A percentile compares a stretch with the other conserved stretches of the same genome.
These are phyloP conservation scores for Trichomonas vaginalis DNA, from an alignment of 208 protist genomes.

Conservation along the genomic window DNA sequence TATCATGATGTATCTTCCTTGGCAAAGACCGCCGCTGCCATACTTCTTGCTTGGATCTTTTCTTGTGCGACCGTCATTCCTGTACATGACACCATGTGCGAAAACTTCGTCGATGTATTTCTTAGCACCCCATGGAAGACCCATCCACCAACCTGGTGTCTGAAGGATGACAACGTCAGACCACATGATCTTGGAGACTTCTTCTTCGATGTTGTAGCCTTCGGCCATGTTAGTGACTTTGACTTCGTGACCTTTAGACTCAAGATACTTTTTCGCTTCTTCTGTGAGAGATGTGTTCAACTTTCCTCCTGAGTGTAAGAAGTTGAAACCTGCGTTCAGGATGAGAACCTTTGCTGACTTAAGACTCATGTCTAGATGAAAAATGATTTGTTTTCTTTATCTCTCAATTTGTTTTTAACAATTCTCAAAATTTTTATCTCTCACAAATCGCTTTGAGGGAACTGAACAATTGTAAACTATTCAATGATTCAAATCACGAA, in stretches of 20 bases:
- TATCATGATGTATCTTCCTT: neutral
- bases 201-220: neutral
- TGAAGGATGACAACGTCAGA: neutral
- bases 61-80: neutral
- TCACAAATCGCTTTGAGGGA: no score
- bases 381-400: no score
- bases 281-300: neutral
- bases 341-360: neutral
- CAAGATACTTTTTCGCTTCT: neutral
- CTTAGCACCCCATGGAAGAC: neutral
- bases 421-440: no score
- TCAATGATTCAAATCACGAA: no score
- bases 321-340: neutral
- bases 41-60: neutral
- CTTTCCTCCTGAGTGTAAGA: neutral
- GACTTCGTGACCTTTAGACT: neutral
- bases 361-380: neutral
- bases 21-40: neutral
- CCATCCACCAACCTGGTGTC: neutral
- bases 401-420: no score
- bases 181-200: neutral
- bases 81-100: neutral
- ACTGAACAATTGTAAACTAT: no score
- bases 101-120: neutral
- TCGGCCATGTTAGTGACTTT: neutral